Base-by-base conservation (phyloP, 495 filamentous ascomycete species). In the Annulohypoxylon moriforme region DNA sequence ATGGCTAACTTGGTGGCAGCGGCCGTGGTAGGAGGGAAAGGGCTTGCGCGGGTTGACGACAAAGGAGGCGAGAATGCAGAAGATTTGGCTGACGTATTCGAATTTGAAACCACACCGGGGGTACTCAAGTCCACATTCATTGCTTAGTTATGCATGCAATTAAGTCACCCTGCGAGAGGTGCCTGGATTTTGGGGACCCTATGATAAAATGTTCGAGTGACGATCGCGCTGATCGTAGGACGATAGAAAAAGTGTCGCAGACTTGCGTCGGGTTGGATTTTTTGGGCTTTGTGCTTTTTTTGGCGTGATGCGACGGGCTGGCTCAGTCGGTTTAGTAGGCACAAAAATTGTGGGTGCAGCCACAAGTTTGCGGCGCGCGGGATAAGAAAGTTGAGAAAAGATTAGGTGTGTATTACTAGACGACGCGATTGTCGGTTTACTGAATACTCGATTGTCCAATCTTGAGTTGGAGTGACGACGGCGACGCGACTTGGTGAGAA, bases 151-250 rank as follows among this genome's bases (percentile, higher is more conserved):
- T 79, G 78, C 80, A 82, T 80, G 76, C 78, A 79, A 74, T 69
- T 60, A 69, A 49, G 67, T 72, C 64, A 64, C 72, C 73, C 58
- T 71, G 66, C 61, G 36, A 60, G 68, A 72, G 60, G 69, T 64
- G 50, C 64, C 71, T 65, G 69, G 40, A 66, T 38, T 60, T 57
- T 67, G 6, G 57, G 24, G 64, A 42, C 55, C 57, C 61, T 72
- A 69, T 72, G 58, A 64, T 29, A 67, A 73, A 60, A 67, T 59
- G 64, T 36, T 56, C 59, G 50, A 67, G 71, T 70, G 78, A 71
- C 75, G 81, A 82, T 83, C 79, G 81, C 80, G 81, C 77, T 80
- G 80, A 81, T 83, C 79, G 79, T 76, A 62, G 58, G 66, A 75
- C 47, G 68, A 70, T 71, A 68, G 70, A 73, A 69, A 24, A 64